Evolutionary conservation across 768 basidiomycete species (phyloP), one percentile per base, ranked within the genome.

Genomic region (Aureoboletus auriporus): DNA sequence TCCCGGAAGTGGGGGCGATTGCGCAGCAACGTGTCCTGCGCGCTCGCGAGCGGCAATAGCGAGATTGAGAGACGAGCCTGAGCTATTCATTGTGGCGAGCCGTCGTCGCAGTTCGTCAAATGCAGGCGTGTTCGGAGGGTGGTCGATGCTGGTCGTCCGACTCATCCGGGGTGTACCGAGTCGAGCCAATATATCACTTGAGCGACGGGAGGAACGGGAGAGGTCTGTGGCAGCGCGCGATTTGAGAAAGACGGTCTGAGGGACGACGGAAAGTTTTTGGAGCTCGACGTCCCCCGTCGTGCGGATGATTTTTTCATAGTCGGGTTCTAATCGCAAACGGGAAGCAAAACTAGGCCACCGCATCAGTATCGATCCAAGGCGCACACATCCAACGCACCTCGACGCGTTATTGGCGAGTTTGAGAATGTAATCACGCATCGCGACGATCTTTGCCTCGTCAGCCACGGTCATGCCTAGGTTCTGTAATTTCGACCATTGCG

Each of bases 211-310:
- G 12, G 70, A 61, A 37, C 56, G 59, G 8, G 67, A 48, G 10
- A 66, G 46, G 6, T 84, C 80, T 6, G 70, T 62, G 20, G 67
- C 61, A 16, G 64, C 40, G 16, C 53, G 52, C 26, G 78, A 61
- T 58, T 79, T 89, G 56, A 96, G 71, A 67, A 97, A 96, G 16
- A 96, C 83, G 0, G 92, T 96, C 50, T 90, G 91, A 11, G 93
- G 92, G 0, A 93, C 88, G 5, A 94, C 86, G 1, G 86, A 86
- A 4, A 97, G 80, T 58, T 90, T 92, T 58, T 86, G 87, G 35
- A 99, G 76, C 50, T 91, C 87, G 30, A 92, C 75, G 42, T 85
- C 79, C 16, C 79, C 79, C 8, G 75, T 77, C 5, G 80, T 73
- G 61, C 81, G 85, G 20, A 90, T 72, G 49, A 75, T 77, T 57